Evolutionary conservation across 441 rosid genomes (phyloP).

Genomic region (Erodium chrysanthum): DNA sequence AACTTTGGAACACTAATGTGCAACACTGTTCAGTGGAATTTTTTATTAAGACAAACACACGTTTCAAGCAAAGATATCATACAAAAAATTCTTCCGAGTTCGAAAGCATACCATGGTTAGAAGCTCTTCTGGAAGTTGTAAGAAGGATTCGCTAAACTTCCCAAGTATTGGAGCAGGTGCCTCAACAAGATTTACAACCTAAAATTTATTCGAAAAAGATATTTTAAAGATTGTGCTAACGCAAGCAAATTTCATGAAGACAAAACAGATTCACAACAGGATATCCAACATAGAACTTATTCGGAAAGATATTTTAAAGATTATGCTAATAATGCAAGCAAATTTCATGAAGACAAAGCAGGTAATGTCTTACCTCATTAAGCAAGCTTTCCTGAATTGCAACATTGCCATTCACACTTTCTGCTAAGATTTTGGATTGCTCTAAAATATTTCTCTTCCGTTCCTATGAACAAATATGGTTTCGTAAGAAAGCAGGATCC

Average conservation of each 20-base stretch:
- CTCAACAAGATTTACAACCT: slow-evolving; percentile 96
- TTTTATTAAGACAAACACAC: not conserved
- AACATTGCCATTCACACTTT: slow-evolving; percentile 49
- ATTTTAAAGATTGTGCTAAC: no score
- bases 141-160: slow-evolving; percentile 69
- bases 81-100: not conserved
- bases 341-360: slow-evolving; percentile 15
- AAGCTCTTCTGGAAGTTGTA: slow-evolving; percentile 82
- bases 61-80: not conserved
- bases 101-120: slow-evolving; percentile 58
- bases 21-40: not conserved
- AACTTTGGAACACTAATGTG: not conserved
- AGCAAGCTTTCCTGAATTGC: slow-evolving; percentile 53
- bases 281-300: slow-evolving; percentile 60
- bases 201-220: slow-evolving; percentile 18
- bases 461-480: slow-evolving; percentile 37
- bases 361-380: slow-evolving; percentile 46
- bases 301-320: slow-evolving; percentile 4
- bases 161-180: slow-evolving; percentile 84
- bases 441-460: slow-evolving; percentile 60
- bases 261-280: slow-evolving; percentile 76
- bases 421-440: slow-evolving; percentile 48
- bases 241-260: no score
- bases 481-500: slow-evolving; percentile 8
- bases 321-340: not conserved